Percentiles rank a stretch among this genome's conserved stretches.
Conservation (phyloP, 192 early-diverging fungal genomes). For the Rhizophagus prolifer region DNA sequence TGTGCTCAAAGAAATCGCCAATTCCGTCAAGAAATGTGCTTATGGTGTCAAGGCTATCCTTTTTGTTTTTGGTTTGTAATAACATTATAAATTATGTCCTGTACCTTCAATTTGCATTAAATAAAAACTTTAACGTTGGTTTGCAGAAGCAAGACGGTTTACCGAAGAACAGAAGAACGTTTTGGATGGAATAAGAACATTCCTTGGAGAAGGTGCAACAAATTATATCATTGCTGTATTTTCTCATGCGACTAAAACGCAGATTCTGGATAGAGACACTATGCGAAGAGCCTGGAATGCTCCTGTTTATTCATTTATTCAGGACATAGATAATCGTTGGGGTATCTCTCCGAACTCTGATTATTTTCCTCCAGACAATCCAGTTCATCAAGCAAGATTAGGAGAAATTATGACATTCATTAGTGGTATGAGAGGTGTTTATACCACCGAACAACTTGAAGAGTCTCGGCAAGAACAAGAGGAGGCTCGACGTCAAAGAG, state of each 20-base stretch:
- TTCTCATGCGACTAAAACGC: slow-evolving; percentile 22
- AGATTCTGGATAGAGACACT: not conserved
- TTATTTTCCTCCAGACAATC: slow-evolving; percentile 3
- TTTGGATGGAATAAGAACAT: slow-evolving; percentile 1
- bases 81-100: too few relatives aligned
- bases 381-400: not conserved
- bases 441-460: slow-evolving; percentile 15
- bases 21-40: slow-evolving; percentile 7
- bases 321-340: not conserved
- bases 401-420: slow-evolving; percentile 9
- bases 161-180: slow-evolving; percentile 16
- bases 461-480: slow-evolving; percentile 10
- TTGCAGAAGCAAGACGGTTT: slow-evolving; percentile 16
- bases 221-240: slow-evolving; percentile 21
- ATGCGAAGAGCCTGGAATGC: slow-evolving; percentile 11
- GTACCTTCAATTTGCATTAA: not conserved
- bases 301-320: not conserved
- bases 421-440: not conserved
- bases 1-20: slow-evolving; percentile 8
- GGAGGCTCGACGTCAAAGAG: not conserved
- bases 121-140: not conserved
- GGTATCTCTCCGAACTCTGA: slow-evolving; percentile 20
- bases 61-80: slow-evolving; percentile 22
- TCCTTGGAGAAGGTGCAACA: slow-evolving; percentile 14
- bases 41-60: slow-evolving; percentile 20